These are phyloP conservation scores for Venturia nashicola DNA, from an alignment of 2,329 filamentous ascomycete species.

Conservation along the genomic window DNA sequence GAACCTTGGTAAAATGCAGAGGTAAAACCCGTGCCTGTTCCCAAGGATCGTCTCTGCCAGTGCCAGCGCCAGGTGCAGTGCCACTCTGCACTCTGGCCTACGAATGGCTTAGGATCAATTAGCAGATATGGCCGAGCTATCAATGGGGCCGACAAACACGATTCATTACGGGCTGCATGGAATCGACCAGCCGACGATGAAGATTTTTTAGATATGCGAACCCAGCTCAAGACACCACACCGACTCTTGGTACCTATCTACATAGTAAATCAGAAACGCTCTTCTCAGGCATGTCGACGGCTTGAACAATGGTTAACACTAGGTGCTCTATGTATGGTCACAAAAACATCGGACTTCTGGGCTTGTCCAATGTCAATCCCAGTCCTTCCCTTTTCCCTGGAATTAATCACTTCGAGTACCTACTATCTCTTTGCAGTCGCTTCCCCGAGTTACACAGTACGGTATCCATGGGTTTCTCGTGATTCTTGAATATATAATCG, in stretches of 20 bases:
- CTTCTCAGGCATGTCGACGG: not conserved
- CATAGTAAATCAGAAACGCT: not conserved
- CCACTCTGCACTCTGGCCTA: not conserved
- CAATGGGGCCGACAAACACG: not conserved
- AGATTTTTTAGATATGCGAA: not conserved
- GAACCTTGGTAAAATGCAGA: not conserved
- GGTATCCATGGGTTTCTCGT: no score
- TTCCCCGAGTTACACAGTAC: no score
- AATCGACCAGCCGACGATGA: not conserved
- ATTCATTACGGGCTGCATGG: not conserved
- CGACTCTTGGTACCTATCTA: not conserved
- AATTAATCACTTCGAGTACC: no score
- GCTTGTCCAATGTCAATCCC: no score
- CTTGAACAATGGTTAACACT: not conserved
- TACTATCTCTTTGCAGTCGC: no score
- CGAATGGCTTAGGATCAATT: not conserved
- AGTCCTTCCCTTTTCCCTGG: no score
- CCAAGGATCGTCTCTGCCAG: not conserved
- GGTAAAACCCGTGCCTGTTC: not conserved
- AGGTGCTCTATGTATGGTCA: not conserved
- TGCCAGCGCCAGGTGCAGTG: no score
- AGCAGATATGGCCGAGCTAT: not conserved
- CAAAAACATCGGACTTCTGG: no score
- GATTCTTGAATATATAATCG: no score
- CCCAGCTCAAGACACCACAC: not conserved